These are phyloP conservation scores for Talaromyces islandicus DNA, from an alignment of 2,329 filamentous ascomycete genomes.

Conservation along the genomic window DNA sequence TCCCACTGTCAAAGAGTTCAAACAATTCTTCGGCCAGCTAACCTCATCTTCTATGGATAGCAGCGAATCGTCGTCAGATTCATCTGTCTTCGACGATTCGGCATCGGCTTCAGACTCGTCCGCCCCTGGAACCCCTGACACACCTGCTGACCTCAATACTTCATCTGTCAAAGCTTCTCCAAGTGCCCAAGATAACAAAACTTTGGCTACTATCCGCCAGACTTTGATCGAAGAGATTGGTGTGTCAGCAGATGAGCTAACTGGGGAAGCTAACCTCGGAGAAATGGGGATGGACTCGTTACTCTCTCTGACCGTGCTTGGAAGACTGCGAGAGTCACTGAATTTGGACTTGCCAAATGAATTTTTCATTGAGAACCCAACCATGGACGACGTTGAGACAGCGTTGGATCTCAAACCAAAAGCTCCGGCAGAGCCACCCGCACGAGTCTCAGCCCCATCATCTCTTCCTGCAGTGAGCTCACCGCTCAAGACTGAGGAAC, in stretches of 20 bases:
- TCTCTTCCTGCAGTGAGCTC: slow-evolving; percentile 15
- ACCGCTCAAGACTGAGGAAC: slow-evolving; percentile 15
- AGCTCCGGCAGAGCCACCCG: slow-evolving; percentile 7
- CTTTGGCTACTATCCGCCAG: slow-evolving; percentile 31
- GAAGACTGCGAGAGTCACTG: slow-evolving; percentile 38
- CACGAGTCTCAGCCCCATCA: neutral
- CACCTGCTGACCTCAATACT: slow-evolving; percentile 23
- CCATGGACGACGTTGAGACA: slow-evolving; percentile 33
- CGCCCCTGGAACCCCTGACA: slow-evolving; percentile 28
- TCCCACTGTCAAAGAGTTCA: slow-evolving; percentile 11
- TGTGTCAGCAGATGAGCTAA: slow-evolving; percentile 34
- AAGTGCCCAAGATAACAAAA: slow-evolving; percentile 24
- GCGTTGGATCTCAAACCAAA: slow-evolving; percentile 35
- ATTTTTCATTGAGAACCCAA: slow-evolving; percentile 40
- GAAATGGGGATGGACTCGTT: slow-evolving; percentile 43
- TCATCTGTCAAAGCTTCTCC: slow-evolving; percentile 18
- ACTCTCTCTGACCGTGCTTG: slow-evolving; percentile 40
- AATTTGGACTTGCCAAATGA: slow-evolving; percentile 37
- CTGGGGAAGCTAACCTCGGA: slow-evolving; percentile 33
- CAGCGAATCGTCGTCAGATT: slow-evolving; percentile 25
- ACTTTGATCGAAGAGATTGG: slow-evolving; percentile 41
- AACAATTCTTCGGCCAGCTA: slow-evolving; percentile 44
- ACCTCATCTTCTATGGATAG: slow-evolving; percentile 25
- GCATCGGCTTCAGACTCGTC: slow-evolving; percentile 28
- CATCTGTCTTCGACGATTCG: slow-evolving; percentile 21